Evolutionary conservation across 768 basidiomycete species (phyloP), one percentile per base, ranked within the genome.

Genomic region (Heimioporus sp.): DNA sequence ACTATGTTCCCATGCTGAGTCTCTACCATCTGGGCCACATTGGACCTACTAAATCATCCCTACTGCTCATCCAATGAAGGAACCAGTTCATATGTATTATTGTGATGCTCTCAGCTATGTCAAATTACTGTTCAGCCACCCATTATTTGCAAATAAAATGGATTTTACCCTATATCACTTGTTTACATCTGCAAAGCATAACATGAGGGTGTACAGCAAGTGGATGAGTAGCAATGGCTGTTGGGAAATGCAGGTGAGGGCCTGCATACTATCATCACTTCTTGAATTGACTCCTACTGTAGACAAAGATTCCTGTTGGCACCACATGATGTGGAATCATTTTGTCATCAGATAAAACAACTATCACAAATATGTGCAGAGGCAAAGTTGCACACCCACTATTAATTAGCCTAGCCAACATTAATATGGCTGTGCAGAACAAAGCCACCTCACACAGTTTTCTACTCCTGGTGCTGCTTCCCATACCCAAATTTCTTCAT

Each of bases 81-180:
- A 44, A 6, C 58, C 60, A 0, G 30, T 69, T 17, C 10, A 43
- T 6, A 43, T 71, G 0, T 66, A 53, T 55, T 67, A 61, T 45
- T 51, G 64, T 5, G 58, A 71, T 43, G 34, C 60, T 8, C 36
- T 71, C 0, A 51, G 68, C 45, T 65, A 59, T 19, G 19, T 68
- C 11, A 41, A 64, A 35, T n/a, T 53, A 65, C 13, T 54, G 17
- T 60, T 66, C 24, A 40, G 48, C 4, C 55, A 58, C 48, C 70
- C 62, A 2, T 21, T 62, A 2, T 44, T 68, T 38, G 45, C 37
- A 19, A 51, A 61, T 10, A 38, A 62, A 17, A 43, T 66, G 11
- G 39, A 62, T 5, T 54, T 21, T 28, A 7, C 17, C 6, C 45
- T 17, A 15, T n/a, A 46, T 16, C 45, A n/a, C 20, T 24, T 36